Conservation (phyloP, 805 yeast genomes). For the Metschnikowia henanensis region DNA sequence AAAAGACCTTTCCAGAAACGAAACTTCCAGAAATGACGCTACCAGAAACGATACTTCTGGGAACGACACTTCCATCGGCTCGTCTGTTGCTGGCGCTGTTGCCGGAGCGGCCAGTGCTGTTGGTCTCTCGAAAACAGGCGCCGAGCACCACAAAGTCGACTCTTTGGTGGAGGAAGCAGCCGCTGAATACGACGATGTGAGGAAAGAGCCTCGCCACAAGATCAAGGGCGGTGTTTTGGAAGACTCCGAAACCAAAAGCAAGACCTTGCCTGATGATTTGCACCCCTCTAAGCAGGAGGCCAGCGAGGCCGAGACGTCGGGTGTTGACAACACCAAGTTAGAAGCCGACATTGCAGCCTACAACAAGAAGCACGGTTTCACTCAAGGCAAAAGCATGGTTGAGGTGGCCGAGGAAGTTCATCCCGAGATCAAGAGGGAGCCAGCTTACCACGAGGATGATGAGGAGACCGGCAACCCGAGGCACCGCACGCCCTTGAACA, state of each 20-base stretch:
- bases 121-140: constrained; percentile 11
- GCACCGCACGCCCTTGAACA: constrained; percentile 5
- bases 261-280: constrained; percentile 5
- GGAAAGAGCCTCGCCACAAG: constrained; percentile 11
- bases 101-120: constrained; percentile 22
- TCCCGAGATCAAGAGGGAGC: constrained; percentile 17
- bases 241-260: constrained; percentile 1
- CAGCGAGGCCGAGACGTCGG: constrained; percentile 5
- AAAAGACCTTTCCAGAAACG: too few relatives aligned
- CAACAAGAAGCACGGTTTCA: constrained; percentile 29
- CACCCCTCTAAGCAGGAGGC: constrained; percentile 2
- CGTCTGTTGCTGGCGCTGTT: constrained; percentile 20
- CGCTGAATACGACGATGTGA: constrained; percentile 8
- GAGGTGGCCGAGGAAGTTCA: constrained; percentile 28
- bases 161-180: constrained; percentile 24
- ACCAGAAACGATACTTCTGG: neutral
- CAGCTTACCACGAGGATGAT: constrained; percentile 16
- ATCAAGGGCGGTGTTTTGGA: constrained; percentile 11
- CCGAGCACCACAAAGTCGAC: constrained; percentile 14
- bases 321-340: constrained; percentile 16
- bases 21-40: neutral
- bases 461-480: constrained; percentile 5
- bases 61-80: constrained; percentile 1
- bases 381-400: constrained; percentile 24
- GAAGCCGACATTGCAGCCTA: constrained; percentile 26